Evolutionary conservation across 208 protist genomes (phyloP), one percentile per base, ranked within the genome.

Genomic region (Crithidia bombi): DNA sequence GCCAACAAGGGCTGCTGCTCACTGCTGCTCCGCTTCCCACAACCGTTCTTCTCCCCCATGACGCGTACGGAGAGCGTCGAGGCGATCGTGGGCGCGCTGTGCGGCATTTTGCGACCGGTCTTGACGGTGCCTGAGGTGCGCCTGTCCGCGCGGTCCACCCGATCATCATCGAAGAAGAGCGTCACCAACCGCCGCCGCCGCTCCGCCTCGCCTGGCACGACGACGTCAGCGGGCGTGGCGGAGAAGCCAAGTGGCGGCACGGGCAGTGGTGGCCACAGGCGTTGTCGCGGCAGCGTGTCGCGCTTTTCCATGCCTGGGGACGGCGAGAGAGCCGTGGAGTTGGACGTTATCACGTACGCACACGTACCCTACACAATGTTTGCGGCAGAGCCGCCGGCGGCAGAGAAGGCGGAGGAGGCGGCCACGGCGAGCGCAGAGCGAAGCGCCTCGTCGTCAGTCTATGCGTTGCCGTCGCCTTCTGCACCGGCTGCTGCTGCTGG

Each of bases 11-110:
- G 85, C 23, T 76, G 70, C 28, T 90, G 90, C 75, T 85, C 78
- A 9, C 43, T 95, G 51, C 63, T 93, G 46, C 65, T 92, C 35
- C 87, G 87, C 35, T 95, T 95, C 43, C 80, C 85, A 3, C 50
- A 73, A 11, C 75, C 65, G 6, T 54, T 83, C 71, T 79, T 82
- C 41, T 62, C 82, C 17, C 54, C 65, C 28, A 57, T 65, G n/a
- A 84, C 79, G 19, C 82, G 83, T 2, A 75, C 81, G 30, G 85
- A 93, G 65, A 77, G 75, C 23, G 76, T 87, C 11, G 90, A 95
- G 75, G 81, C 82, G 49, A 65, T 95, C 54, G 79, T 95, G 15
- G 85, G 81, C 5, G 87, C 85, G 23, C 78, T 95, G n/a, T 77
- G 83, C 59, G 82, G 76, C 36, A 63, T 95, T 46, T 66, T 89